phyloP scores from a whole-genome alignment of 805 yeast genomes.

The Cyberlindnera mississippiensis region DNA sequence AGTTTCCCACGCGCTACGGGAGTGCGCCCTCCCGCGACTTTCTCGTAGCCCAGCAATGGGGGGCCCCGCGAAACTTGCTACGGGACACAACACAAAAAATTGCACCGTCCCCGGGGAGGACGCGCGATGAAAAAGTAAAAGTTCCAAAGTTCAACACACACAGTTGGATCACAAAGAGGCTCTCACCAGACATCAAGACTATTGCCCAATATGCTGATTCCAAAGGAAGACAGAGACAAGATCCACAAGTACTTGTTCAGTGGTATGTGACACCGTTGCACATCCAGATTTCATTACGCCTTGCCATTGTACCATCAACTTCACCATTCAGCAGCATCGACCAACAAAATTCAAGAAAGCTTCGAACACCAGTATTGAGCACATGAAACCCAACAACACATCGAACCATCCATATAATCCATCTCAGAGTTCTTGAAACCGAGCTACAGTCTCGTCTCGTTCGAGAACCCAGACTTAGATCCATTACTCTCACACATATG shows the following conservation, averaged over 20 bases:
- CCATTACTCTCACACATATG: no score
- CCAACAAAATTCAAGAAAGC: no score
- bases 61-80: conserved; percentile 7
- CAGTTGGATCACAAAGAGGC: conserved; percentile 1
- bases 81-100: conserved; percentile 18
- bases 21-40: no score
- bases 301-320: neutral
- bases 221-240: conserved; percentile 99
- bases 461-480: no score
- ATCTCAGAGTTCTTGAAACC: no score
- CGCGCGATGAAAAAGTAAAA: conserved; percentile 24
- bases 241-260: conserved; percentile 98
- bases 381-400: no score
- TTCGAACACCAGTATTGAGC: no score
- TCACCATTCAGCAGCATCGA: neutral
- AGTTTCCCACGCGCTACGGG: neutral
- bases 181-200: conserved; percentile 11
- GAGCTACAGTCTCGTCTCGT: no score
- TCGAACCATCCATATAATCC: neutral
- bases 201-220: conserved; percentile 78
- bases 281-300: neutral
- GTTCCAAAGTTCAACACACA: conserved; percentile 15
- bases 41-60: neutral
- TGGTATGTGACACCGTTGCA: conserved; percentile 55
- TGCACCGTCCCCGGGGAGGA: conserved; percentile 10